phyloP scores from a whole-genome alignment of 257 asterid species.

The Solanum chmielewskii region DNA sequence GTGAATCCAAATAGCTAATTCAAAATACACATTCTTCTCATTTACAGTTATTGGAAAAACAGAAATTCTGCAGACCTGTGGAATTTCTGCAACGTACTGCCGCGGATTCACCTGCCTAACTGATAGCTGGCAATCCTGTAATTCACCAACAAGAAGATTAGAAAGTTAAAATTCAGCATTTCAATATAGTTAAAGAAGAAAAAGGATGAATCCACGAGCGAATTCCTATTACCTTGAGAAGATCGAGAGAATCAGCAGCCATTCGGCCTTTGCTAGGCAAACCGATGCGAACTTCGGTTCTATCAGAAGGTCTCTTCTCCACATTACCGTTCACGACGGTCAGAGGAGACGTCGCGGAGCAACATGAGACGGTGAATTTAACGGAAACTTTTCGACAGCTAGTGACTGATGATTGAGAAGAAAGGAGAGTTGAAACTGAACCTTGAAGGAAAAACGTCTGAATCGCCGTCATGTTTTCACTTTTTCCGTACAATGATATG shows the following conservation, averaged over 20 bases:
- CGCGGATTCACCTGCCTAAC: constrained; percentile 97
- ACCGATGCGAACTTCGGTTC: constrained; percentile 83
- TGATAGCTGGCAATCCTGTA: constrained; percentile 88
- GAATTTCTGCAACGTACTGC: constrained; percentile 88
- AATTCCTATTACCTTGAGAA: constrained; percentile 55
- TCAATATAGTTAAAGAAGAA: background rate
- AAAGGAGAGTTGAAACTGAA: background rate
- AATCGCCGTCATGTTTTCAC: background rate
- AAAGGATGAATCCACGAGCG: background rate
- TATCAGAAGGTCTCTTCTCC: constrained; percentile 19
- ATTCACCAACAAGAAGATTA: background rate
- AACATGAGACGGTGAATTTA: constrained; percentile 43
- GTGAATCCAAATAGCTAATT: background rate
- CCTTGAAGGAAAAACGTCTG: background rate
- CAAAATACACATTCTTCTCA: background rate
- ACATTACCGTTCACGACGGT: constrained; percentile 25
- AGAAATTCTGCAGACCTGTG: constrained; percentile 48
- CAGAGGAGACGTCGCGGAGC: constrained; percentile 24
- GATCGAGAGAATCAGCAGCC: constrained; percentile 86
- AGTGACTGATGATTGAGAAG: background rate
- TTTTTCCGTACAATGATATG: background rate
- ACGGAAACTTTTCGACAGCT: constrained; percentile 3
- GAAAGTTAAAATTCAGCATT: background rate
- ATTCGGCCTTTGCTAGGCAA: constrained; percentile 98
- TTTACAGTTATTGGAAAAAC: background rate